Conservation (phyloP, 2,329 filamentous ascomycete genomes). For the Fusarium sp. region DNA sequence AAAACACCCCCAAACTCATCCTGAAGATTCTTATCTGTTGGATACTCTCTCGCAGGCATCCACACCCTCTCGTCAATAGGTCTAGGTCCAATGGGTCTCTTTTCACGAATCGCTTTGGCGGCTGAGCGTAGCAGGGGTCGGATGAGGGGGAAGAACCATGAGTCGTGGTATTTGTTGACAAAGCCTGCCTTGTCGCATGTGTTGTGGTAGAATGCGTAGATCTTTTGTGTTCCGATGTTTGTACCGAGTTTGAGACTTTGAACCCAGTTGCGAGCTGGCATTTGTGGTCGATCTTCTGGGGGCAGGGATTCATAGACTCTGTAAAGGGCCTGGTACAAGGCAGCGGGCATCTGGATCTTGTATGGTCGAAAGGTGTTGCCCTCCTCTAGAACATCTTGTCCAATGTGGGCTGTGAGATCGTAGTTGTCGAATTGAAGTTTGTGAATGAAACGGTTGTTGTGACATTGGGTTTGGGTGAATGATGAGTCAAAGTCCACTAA, state of each 20-base stretch:
- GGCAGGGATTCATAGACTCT: conserved; percentile 24
- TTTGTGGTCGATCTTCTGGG: neutral
- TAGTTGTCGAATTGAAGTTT: conserved; percentile 57
- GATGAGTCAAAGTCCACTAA: conserved; percentile 45
- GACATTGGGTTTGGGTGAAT: conserved; percentile 63
- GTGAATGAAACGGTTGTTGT: conserved; percentile 61
- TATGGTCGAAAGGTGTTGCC: conserved; percentile 17
- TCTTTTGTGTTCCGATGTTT: conserved; percentile 39
- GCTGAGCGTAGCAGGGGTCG: conserved; percentile 15
- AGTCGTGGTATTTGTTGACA: conserved; percentile 27
- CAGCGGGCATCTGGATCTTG: conserved; percentile 38
- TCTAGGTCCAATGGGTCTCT: conserved; percentile 12
- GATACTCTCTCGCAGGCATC: conserved; percentile 23
- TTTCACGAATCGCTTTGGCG: neutral
- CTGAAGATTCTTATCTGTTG: neutral
- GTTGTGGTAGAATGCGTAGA: conserved; percentile 44
- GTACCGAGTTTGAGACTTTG: conserved; percentile 27
- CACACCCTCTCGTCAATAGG: conserved; percentile 35
- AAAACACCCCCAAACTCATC: conserved; percentile 31
- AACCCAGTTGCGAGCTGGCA: conserved; percentile 25
- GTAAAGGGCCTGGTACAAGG: conserved; percentile 13
- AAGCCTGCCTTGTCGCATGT: conserved; percentile 41
- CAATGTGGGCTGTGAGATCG: conserved; percentile 54
- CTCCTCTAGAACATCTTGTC: conserved; percentile 20
- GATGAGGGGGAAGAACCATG: conserved; percentile 39